Evolutionary conservation across 2,329 filamentous ascomycete species (phyloP), one percentile per base, ranked within the genome.

Genomic region (Pleomassaria siparia): DNA sequence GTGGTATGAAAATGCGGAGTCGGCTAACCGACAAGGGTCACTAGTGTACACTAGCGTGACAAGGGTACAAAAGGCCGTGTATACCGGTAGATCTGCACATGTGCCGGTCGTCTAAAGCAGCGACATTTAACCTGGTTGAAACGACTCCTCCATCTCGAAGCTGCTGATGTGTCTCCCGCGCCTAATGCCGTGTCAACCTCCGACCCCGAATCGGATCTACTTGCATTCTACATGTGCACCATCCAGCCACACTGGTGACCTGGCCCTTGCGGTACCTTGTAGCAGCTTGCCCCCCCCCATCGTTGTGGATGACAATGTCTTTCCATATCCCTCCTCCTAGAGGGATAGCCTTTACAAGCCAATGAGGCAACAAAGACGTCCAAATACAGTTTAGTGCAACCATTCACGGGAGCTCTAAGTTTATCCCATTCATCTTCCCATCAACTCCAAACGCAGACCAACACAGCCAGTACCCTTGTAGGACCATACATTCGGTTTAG

Each of bases 41-140:
- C n/a, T n/a, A 32, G 16, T 35, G 21, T 7, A 16, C 9, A 32
- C 20, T 10, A 28, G 32, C 42, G 43, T 36, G 18, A 21, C 44
- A 42, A 29, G 44, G 37, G 40, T 37, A 18, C 29, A 25, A 5
- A 35, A 25, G 44, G 44, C n/a, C n/a, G n/a, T n/a, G n/a, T n/a
- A n/a, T n/a, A 15, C 44, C 39, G 28, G n/a, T 28, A 13, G 9
- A 20, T 35, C 15, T 35, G 30, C 13, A 13, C 4, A 20, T 35
- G 32, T 35, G 30, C 13, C 15, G 18, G 20, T 21, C 33, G 6
- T 18, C 37, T 29, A 48, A 43, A 44, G 46, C 46, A 40, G 46
- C 46, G 25, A 32, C 33, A 21, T 4, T 24, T 35, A 39, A 48
- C 32, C 35, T 44, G 40, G 39, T 37, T 43, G 32, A 43, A 43